Evolutionary conservation across 192 early-diverging fungal genomes (phyloP), one percentile per base, ranked within the genome.

Genomic region (Gigaspora rosea): DNA sequence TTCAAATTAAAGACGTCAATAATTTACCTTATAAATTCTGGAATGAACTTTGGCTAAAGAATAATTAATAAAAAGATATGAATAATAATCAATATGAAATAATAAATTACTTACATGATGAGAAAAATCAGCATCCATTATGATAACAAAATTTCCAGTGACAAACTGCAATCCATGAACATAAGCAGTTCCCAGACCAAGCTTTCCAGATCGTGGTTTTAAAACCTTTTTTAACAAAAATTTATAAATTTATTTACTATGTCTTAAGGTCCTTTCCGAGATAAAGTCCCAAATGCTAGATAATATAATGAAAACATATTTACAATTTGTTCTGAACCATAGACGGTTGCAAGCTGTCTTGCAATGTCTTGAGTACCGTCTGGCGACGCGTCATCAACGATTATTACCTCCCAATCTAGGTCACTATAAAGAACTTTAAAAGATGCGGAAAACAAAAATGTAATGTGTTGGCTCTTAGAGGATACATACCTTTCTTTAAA

Each of bases 91-190:
- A 62, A 35, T n/a, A n/a, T 18, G 56, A 58, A 58, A 47, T 2
- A 71, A 56, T 15, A 56, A 56, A 56, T 56, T 11, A 56, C 0
- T 82, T 91, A 95, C 94, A 79, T 99, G 97, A 82, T 99, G 97
- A 33, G 96, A 97, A 91, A 99, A 96, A 80, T 99, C 97, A 27
- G 97, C 96, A 79, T 99, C 97, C 95, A 99, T 94, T 80, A 99
- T 97, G 77, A 99, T 94, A 49, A 97, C 87, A 88, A 92, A 97
- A 84, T 97, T 93, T 51, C 97, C 97, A 20, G 95, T 96, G 13
- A 95, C 95, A 81, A 92, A 91, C 82, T 97, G 88, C 33, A 97
- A 93, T 49, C 96, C 97, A 80, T 98, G 92, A 18, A 97, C 89
- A 76, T 98, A 98, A 33, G 97, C 97, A 3, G 97, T 97, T 32